phyloP scores from a whole-genome alignment of 805 yeast genomes.

The Kluyveromyces aestuarii region DNA sequence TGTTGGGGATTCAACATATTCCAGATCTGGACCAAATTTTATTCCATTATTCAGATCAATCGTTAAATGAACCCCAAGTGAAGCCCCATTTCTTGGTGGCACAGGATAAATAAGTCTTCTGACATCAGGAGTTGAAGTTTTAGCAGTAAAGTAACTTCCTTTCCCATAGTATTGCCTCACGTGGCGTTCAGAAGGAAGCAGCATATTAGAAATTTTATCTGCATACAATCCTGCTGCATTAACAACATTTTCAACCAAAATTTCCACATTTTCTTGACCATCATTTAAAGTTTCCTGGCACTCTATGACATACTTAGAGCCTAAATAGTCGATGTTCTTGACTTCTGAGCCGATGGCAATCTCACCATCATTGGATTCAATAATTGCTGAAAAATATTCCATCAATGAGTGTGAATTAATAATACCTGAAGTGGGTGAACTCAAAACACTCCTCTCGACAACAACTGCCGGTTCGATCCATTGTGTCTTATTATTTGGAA shows the following conservation, averaged over 20 bases:
- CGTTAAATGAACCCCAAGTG: constrained; percentile 83
- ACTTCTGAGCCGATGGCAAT: constrained; percentile 57
- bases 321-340: constrained; percentile 24
- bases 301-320: constrained; percentile 22
- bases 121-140: constrained; percentile 40
- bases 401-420: constrained; percentile 71
- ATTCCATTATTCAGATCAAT: constrained; percentile 72
- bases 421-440: constrained; percentile 80
- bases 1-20: constrained; percentile 51
- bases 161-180: constrained; percentile 61
- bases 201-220: constrained; percentile 56
- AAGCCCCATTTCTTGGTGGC: constrained; percentile 59
- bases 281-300: constrained; percentile 22
- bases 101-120: constrained; percentile 66
- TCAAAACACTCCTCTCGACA: constrained; percentile 53
- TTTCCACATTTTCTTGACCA: constrained; percentile 29
- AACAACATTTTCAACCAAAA: constrained; percentile 49
- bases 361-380: constrained; percentile 56
- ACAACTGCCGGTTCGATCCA: constrained; percentile 54
- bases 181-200: constrained; percentile 56
- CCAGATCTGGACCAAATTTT: constrained; percentile 82
- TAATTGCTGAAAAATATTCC: constrained; percentile 44
- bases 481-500: constrained; percentile 38
- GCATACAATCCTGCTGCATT: constrained; percentile 80
- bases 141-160: constrained; percentile 69